Base-by-base conservation (phyloP, 441 rosid genomes). In the Dalechampia spathulata region DNA sequence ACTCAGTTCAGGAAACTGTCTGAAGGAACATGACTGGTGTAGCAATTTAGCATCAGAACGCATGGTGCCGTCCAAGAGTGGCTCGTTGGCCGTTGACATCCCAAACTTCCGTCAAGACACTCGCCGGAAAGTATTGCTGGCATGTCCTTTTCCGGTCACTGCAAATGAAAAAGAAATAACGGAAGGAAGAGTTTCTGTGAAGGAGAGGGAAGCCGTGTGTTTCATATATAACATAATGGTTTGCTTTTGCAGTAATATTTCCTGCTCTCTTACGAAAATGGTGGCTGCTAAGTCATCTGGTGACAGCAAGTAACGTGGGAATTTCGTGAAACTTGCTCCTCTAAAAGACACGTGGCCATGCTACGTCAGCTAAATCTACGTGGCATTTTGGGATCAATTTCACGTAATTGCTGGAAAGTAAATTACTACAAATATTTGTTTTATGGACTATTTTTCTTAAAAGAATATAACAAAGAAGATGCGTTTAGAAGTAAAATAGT, bases 11-110 rank as follows among this genome's bases (percentile, higher is more conserved):
- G 80, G 76, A 38, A 62, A 71, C 22, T 72, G 74, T 12, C 75
- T 65, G 57, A 74, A 80, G 12, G 91, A 81, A 62, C 64, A 77
- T 30, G 80, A 70, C 19, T 78, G 57, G 0, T 58, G 36, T 56
- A 67, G 20, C 60, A 42, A 40, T 58, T 3, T 36, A 53, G 78
- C 74, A 41, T 72, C 71, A 25, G 89, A 78, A 25, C 58, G 60
- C 52, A 52, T 60, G 62, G 65, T 71, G 23, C 49, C 46, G 23
- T 43, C 64, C 36, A 86, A 73, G 64, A 89, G 81, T 28, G 71
- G 74, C 65, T 86, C 97, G 26, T 79, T 68, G 57, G 78, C 76
- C 80, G 84, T 67, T 20, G 76, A 57, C 58, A 61, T 61, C 25
- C 14, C 39, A 17, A 43, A n/a, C 21, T 42, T 52, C 47, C 58